A percentile compares a stretch with the other conserved stretches of the same genome.
Evolutionary conservation across 2,329 filamentous ascomycete species (phyloP).

Genomic region (Sarocladium kiliense): DNA sequence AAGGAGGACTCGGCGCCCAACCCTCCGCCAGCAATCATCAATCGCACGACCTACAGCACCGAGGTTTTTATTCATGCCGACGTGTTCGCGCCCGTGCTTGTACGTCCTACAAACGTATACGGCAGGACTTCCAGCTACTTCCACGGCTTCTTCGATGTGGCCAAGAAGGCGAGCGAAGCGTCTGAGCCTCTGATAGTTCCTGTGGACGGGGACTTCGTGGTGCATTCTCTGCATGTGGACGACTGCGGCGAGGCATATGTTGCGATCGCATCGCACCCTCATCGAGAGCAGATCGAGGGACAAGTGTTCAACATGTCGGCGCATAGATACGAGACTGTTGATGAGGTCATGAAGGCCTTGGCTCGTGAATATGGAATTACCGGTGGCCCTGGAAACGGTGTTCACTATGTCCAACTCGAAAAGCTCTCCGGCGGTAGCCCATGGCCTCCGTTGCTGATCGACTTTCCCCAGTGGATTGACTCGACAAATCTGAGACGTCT

Average conservation of each 20-base stretch:
- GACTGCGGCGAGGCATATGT: conserved; percentile 45
- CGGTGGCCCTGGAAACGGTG: no score
- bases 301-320: conserved; percentile 42
- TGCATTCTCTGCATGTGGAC: conserved; percentile 43
- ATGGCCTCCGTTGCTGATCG: conserved; percentile 19
- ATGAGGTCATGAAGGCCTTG: conserved; percentile 31
- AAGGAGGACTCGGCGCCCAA: no score
- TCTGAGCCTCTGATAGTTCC: conserved; percentile 25
- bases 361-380: conserved; percentile 27
- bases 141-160: conserved; percentile 30
- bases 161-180: conserved; percentile 14
- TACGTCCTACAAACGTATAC: no score
- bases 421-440: conserved; percentile 12
- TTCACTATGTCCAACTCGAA: conserved; percentile 18
- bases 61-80: no score
- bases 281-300: conserved; percentile 25
- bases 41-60: no score
- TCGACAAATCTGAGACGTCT: conserved; percentile 34
- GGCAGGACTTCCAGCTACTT: no score
- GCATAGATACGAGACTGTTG: conserved; percentile 36
- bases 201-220: conserved; percentile 29
- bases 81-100: no score
- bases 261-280: conserved; percentile 32
- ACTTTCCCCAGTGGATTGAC: conserved; percentile 36
- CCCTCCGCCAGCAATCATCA: no score